Evolutionary conservation across 306 rosid genomes (phyloP).

Genomic region (Hylodesmum podocarpum): DNA sequence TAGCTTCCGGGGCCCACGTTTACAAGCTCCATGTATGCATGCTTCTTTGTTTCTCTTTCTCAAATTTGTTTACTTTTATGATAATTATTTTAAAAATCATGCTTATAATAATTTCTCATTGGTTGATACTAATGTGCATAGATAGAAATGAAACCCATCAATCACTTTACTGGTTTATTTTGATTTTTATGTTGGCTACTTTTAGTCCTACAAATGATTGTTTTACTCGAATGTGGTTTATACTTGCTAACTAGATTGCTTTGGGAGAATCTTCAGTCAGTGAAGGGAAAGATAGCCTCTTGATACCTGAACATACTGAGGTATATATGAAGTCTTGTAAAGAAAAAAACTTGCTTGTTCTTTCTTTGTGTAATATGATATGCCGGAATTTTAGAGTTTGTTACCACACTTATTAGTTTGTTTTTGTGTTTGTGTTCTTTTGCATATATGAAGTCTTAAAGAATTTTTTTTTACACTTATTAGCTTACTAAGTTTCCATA

Average conservation of each 20-base stretch:
- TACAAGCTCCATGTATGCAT: slow-evolving; percentile 63
- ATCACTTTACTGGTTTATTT: neutral
- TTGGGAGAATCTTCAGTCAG: slow-evolving; percentile 55
- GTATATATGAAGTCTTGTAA: slow-evolving; percentile 37
- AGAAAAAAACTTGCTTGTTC: slow-evolving; percentile 10
- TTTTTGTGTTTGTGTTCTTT: too few species aligned
- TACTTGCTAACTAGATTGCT: slow-evolving; percentile 46
- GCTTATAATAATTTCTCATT: too few species aligned
- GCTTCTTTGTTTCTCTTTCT: neutral
- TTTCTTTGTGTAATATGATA: neutral
- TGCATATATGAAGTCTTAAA: too few species aligned
- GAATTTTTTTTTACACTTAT: neutral
- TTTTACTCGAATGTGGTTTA: neutral
- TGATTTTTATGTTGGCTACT: neutral
- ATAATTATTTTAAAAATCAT: neutral
- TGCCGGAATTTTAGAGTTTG: neutral
- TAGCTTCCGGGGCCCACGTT: slow-evolving; percentile 76
- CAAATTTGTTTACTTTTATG: neutral
- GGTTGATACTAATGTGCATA: too few species aligned
- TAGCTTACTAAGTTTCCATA: slow-evolving; percentile 11
- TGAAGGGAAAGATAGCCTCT: slow-evolving; percentile 78
- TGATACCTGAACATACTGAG: slow-evolving; percentile 67
- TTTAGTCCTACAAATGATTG: slow-evolving; percentile 4
- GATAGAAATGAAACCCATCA: too few species aligned
- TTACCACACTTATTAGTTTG: neutral